Evolutionary conservation across 2,329 filamentous ascomycete genomes (phyloP), one percentile per base, ranked within the genome.

Genomic region (Mycogone perniciosa): DNA sequence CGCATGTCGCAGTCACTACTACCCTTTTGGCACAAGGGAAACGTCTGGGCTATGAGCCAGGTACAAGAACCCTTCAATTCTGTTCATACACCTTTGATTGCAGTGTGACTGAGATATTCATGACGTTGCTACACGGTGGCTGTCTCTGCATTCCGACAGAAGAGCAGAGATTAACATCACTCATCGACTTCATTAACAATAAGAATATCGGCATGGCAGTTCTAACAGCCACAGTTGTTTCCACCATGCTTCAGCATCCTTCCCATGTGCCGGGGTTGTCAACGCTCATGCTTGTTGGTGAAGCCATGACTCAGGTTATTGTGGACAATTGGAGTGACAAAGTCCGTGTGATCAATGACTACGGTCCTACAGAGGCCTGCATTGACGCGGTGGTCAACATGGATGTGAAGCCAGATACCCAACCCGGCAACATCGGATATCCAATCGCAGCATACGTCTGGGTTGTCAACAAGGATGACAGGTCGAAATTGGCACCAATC

Each of bases 101-200:
- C 6, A 13, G 37, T 20, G 33, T 50, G n/a, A 20, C 31, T 31
- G 48, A 54, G 8, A 42, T 44, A 7, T 47, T 54, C 11, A 31
- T 33, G 4, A 51, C 52, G 3, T 39, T 54, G 5, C 31, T 40
- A 4, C n/a, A 38, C 26, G 52, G 52, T 11, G 52, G 52, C 8
- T 51, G 48, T 29, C 20, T 54, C 27, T 54, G 52, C 26, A 48
- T 54, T 35, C 48, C 44, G 5, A 48, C 52, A 5, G 52, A 54
- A 7, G 49, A 54, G 7, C 31, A 54, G 29, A 44, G 52, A 7
- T 31, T 31, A 5, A 47, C 11, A 29, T 27, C 31, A 8, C 44
- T 48, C 8, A 34, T 44, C 34, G 31, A 27, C 11, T 33, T 13
- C 26, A 54, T 54, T 34, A 13, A 35, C 2, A 11, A 31, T 7